Conservation (phyloP, 768 basidiomycete species). For the Tremella mesenterica region DNA sequence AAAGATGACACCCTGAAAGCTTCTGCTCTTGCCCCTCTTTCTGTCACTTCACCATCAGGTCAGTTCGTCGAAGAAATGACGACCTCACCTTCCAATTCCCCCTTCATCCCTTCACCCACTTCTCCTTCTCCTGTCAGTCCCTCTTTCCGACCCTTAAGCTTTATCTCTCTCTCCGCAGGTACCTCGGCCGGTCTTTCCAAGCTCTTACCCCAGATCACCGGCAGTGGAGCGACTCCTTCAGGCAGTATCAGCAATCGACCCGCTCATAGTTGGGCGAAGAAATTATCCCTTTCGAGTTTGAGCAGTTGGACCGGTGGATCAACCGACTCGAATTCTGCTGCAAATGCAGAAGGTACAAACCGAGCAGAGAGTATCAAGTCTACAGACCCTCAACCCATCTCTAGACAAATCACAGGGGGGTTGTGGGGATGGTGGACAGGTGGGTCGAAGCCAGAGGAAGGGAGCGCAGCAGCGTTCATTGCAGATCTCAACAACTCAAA, state of each 20-base stretch:
- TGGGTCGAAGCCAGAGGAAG: slow-evolving; percentile 48
- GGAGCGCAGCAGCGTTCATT: slow-evolving; percentile 40
- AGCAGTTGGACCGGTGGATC: slow-evolving; percentile 17
- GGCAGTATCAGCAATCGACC: slow-evolving; percentile 2
- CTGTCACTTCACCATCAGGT: too few relatives aligned
- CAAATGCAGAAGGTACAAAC: slow-evolving; percentile 4
- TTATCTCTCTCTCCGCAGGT: slow-evolving; percentile 19
- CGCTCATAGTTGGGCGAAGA: slow-evolving; percentile 22
- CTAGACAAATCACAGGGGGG: slow-evolving; percentile 54
- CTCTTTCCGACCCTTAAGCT: slow-evolving; percentile 8
- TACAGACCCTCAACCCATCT: slow-evolving; percentile 14
- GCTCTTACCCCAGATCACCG: slow-evolving; percentile 50
- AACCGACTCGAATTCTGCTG: background rate
- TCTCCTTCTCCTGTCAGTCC: background rate
- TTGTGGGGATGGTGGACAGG: slow-evolving; percentile 74
- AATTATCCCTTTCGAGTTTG: slow-evolving; percentile 32
- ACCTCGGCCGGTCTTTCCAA: slow-evolving; percentile 45
- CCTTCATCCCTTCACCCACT: background rate
- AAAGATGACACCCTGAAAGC: background rate
- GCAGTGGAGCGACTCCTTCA: background rate
- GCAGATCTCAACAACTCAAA: background rate
- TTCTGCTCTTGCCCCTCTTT: background rate
- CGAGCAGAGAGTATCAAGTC: slow-evolving; percentile 8
- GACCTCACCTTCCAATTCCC: too few relatives aligned
- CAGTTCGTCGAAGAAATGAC: too few relatives aligned